Conservation (phyloP, 2,329 filamentous ascomycete genomes). For the Fusarium sp. region DNA sequence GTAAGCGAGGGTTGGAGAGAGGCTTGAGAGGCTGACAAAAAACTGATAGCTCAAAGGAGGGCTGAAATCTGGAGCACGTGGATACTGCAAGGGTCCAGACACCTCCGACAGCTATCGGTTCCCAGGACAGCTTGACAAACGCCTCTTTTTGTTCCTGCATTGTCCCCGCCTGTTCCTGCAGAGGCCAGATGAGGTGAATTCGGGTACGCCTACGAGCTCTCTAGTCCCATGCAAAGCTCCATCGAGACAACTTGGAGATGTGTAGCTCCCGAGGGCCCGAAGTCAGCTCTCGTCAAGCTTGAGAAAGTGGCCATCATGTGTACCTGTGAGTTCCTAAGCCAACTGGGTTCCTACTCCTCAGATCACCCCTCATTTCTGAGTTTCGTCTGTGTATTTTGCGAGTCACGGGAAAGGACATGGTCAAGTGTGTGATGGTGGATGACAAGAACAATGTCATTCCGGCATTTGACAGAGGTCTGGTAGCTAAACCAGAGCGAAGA, state of each 20-base stretch:
- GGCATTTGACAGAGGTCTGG: not conserved
- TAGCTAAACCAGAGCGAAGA: constrained; percentile 5
- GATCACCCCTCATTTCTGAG: not conserved
- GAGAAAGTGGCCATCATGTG: not conserved
- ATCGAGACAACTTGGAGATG: not conserved
- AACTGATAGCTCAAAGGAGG: constrained; percentile 1
- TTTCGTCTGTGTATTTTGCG: not conserved
- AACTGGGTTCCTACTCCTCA: not conserved
- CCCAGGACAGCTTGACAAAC: constrained; percentile 15
- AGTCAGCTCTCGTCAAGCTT: not conserved
- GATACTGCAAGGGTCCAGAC: constrained; percentile 35
- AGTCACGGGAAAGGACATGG: not conserved
- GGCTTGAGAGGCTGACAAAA: constrained; percentile 19
- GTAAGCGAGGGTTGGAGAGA: constrained; percentile 8
- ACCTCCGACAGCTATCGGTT: constrained; percentile 29
- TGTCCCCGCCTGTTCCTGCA: constrained; percentile 30
- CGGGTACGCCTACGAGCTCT: constrained; percentile 19
- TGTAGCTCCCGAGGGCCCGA: constrained; percentile 13
- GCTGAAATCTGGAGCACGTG: constrained; percentile 26
- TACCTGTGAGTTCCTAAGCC: not conserved
- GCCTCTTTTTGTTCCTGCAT: constrained; percentile 19
- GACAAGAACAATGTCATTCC: not conserved
- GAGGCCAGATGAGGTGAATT: not conserved
- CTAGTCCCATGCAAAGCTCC: not conserved
- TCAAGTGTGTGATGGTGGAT: not conserved